Conservation (phyloP, 805 yeast genomes). For the Ogataea zsoltii region DNA sequence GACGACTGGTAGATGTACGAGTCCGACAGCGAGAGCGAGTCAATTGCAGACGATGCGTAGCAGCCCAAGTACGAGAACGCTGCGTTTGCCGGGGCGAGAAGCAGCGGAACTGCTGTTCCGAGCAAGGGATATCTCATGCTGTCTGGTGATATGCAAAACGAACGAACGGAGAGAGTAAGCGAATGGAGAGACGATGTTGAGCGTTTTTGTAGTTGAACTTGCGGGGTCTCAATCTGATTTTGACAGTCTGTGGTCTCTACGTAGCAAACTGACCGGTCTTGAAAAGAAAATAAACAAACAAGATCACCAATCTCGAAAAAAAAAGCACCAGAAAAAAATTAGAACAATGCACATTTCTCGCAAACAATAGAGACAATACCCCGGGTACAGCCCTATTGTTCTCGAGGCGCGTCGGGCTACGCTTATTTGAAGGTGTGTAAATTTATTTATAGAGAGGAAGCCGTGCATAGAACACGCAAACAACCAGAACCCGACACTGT, state of each 20-base stretch:
- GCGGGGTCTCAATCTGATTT: no score
- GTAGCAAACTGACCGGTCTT: neutral
- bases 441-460: neutral
- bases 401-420: neutral
- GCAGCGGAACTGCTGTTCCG: neutral
- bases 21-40: constrained; percentile 41
- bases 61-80: constrained; percentile 30
- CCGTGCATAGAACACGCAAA: neutral
- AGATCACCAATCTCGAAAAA: constrained; percentile 5
- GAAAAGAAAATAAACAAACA: constrained; percentile 4
- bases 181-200: no score
- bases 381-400: neutral
- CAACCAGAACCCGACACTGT: no score
- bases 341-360: neutral
- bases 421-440: neutral
- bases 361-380: neutral
- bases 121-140: no score
- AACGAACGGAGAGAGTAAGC: neutral
- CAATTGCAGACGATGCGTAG: constrained; percentile 29
- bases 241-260: neutral
- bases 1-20: constrained; percentile 60
- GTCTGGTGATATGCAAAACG: no score
- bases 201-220: no score
- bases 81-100: constrained; percentile 10
- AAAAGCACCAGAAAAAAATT: constrained; percentile 1